These are phyloP conservation scores for Paxillus ammoniavirescens DNA, from an alignment of 768 basidiomycete genomes.

Conservation along the genomic window DNA sequence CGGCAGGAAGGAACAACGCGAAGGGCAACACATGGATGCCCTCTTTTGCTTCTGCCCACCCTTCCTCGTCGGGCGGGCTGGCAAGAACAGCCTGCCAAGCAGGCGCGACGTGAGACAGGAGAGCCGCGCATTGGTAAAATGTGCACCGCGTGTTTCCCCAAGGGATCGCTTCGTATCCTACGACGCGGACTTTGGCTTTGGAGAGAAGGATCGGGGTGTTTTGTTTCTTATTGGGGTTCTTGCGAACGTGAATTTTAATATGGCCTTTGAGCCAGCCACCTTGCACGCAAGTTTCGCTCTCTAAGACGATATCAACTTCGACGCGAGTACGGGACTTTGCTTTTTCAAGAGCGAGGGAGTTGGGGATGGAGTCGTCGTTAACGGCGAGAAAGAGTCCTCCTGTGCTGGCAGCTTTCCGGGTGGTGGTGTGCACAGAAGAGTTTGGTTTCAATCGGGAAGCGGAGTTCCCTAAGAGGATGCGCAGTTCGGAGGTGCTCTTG, in stretches of 20 bases:
- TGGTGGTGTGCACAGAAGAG: slow-evolving; percentile 36
- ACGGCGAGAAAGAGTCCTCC: slow-evolving; percentile 1
- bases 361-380: slow-evolving; percentile 14
- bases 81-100: slow-evolving; percentile 42
- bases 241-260: slow-evolving; percentile 62
- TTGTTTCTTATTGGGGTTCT: slow-evolving; percentile 52
- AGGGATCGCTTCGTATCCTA: slow-evolving; percentile 79
- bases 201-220: slow-evolving; percentile 56
- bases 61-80: slow-evolving; percentile 53
- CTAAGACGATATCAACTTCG: slow-evolving; percentile 77
- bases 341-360: slow-evolving; percentile 58
- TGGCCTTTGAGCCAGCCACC: slow-evolving; percentile 71
- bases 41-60: slow-evolving; percentile 58
- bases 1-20: slow-evolving; percentile 60
- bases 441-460: slow-evolving; percentile 54
- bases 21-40: slow-evolving; percentile 76
- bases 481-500: slow-evolving; percentile 56
- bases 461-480: slow-evolving; percentile 60
- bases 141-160: slow-evolving; percentile 61
- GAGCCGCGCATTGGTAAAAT: slow-evolving; percentile 75
- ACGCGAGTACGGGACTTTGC: slow-evolving; percentile 73
- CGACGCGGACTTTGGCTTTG: slow-evolving; percentile 73
- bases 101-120: slow-evolving; percentile 49
- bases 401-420: slow-evolving; percentile 6
- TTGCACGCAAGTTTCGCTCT: slow-evolving; percentile 75